phyloP scores from a whole-genome alignment of 257 asterid species.

The Ligustrum vulgare region DNA sequence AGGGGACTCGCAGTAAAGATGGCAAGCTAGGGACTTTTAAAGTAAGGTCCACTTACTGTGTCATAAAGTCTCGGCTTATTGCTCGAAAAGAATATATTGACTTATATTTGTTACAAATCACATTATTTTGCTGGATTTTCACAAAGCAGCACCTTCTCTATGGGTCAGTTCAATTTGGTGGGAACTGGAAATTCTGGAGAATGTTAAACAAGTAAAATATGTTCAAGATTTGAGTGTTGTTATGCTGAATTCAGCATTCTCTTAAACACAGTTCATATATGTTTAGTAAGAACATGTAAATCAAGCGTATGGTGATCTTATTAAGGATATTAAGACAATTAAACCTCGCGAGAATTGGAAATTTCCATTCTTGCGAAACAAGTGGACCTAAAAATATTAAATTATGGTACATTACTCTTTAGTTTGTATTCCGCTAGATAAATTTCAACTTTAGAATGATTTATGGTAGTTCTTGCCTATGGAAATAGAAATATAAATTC shows the following conservation, averaged over 20 bases:
- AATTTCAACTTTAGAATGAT: neutral
- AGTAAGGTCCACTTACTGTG: slow-evolving; percentile 40
- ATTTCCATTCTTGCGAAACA: neutral
- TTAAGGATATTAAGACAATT: neutral
- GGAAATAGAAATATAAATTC: neutral
- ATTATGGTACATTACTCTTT: neutral
- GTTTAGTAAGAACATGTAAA: neutral
- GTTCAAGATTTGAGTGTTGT: neutral
- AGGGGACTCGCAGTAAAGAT: slow-evolving; percentile 92
- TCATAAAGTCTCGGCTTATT: slow-evolving; percentile 11
- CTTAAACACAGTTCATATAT: neutral
- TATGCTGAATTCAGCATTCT: neutral
- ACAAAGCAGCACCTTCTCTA: neutral
- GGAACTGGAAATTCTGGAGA: neutral
- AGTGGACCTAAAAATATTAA: neutral
- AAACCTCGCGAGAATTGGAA: no score
- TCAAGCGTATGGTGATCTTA: neutral
- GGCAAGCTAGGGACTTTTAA: slow-evolving; percentile 83
- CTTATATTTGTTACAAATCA: slow-evolving; percentile 6
- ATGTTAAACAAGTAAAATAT: neutral
- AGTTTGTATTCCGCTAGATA: neutral
- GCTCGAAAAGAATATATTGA: slow-evolving; percentile 6
- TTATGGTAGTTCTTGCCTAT: neutral
- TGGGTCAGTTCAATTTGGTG: neutral
- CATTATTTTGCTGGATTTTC: neutral